These are phyloP conservation scores for Fonsecaea erecta DNA, from an alignment of 2,329 filamentous ascomycete genomes.

Conservation along the genomic window DNA sequence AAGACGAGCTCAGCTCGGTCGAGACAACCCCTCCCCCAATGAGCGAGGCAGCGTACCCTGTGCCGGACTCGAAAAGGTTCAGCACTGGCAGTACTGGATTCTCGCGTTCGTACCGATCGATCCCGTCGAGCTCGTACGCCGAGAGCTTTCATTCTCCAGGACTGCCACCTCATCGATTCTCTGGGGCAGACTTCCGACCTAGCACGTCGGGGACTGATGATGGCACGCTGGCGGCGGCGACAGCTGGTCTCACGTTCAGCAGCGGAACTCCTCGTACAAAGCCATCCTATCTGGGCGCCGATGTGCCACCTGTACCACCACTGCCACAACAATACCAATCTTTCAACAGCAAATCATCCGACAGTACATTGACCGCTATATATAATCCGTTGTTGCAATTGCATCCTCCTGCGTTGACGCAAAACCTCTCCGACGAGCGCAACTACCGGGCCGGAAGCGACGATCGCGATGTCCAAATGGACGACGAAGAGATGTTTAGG, in stretches of 20 bases:
- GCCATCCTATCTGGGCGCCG: slow-evolving; percentile 65
- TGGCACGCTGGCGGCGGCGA: slow-evolving; percentile 84
- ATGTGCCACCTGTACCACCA: slow-evolving; percentile 85
- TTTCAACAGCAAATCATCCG: slow-evolving; percentile 39
- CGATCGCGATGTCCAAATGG: slow-evolving; percentile 61
- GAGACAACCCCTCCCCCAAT: slow-evolving; percentile 91
- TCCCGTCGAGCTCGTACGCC: slow-evolving; percentile 61
- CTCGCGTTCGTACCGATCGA: slow-evolving; percentile 82
- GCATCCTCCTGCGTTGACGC: slow-evolving; percentile 51
- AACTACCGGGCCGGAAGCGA: slow-evolving; percentile 73
- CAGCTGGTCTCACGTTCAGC: slow-evolving; percentile 87
- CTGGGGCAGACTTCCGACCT: slow-evolving; percentile 76
- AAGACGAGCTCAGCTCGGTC: slow-evolving; percentile 79
- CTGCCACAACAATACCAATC: slow-evolving; percentile 63
- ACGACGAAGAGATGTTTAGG: slow-evolving; percentile 94
- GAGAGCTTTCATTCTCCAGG: slow-evolving; percentile 56
- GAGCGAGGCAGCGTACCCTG: slow-evolving; percentile 64
- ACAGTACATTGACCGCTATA: slow-evolving; percentile 44
- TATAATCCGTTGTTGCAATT: slow-evolving; percentile 50
- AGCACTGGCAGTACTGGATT: slow-evolving; percentile 56
- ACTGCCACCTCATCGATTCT: slow-evolving; percentile 67
- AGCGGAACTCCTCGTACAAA: slow-evolving; percentile 78
- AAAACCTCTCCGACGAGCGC: slow-evolving; percentile 56
- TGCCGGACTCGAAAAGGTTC: slow-evolving; percentile 63
- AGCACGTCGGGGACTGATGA: slow-evolving; percentile 81